Evolutionary conservation across 2,329 filamentous ascomycete species (phyloP).

Genomic region (Scedosporium apiospermum): DNA sequence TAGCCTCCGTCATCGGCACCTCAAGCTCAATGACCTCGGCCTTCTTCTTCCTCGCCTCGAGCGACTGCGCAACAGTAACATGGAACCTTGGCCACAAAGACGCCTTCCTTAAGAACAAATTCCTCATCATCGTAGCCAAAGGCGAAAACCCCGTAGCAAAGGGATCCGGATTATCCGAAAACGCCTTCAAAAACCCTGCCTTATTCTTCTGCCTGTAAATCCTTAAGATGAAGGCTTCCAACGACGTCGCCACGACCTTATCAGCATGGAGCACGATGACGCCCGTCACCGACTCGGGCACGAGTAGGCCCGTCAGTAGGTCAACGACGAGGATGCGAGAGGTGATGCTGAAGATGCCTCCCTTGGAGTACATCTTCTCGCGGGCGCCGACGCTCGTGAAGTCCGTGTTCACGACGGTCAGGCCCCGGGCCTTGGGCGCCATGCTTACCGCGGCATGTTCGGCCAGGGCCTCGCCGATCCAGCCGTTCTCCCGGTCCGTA

Average conservation of each 20-base stretch:
- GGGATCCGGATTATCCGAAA: conserved; percentile 86
- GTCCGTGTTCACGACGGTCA: conserved; percentile 92
- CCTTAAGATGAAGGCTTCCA: conserved; percentile 90
- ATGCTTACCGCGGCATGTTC: conserved; percentile 90
- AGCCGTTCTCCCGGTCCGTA: conserved; percentile 86
- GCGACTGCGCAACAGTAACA: conserved; percentile 74
- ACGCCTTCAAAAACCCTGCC: conserved; percentile 86
- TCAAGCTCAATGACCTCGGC: conserved; percentile 96
- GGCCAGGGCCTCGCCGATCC: conserved; percentile 91
- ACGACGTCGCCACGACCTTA: conserved; percentile 71
- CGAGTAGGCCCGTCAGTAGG: conserved; percentile 71
- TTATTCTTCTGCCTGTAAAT: conserved; percentile 95
- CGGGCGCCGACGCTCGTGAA: conserved; percentile 76
- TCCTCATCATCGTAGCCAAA: conserved; percentile 81
- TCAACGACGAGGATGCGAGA: conserved; percentile 93
- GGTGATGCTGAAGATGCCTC: conserved; percentile 92
- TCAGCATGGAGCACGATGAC: conserved; percentile 85
- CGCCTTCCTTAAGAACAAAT: conserved; percentile 79
- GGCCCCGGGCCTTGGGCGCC: conserved; percentile 69
- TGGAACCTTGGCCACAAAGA: conserved; percentile 93
- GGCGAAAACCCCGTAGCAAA: conserved; percentile 85
- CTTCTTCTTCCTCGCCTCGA: conserved; percentile 84
- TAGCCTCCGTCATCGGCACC: conserved; percentile 88
- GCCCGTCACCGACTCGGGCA: conserved; percentile 78
- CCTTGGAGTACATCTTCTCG: conserved; percentile 83